Conservation (phyloP, 83 land plant genomes). For the Thuja plicata region DNA sequence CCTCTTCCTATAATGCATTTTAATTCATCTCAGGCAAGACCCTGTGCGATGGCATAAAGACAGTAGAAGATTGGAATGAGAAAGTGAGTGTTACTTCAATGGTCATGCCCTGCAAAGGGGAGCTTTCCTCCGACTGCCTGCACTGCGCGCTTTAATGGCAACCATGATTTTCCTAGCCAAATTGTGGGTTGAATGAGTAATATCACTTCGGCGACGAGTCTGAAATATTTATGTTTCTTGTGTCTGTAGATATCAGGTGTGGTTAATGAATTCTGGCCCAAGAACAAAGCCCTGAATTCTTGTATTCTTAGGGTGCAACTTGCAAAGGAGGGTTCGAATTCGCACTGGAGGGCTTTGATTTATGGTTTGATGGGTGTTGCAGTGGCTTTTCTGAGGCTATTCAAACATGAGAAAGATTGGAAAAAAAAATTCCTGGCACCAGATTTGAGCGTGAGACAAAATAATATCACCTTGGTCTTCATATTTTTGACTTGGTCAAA, state of each 20-base stretch:
- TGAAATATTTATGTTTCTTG: conserved; percentile 27
- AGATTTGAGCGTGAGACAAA: too few species aligned
- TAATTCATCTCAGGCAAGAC: background rate
- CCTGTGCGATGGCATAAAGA: background rate
- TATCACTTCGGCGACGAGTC: background rate
- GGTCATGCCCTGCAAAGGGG: background rate
- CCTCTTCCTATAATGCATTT: conserved; percentile 15
- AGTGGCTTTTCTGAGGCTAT: conserved; percentile 7
- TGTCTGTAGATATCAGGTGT: conserved; percentile 50
- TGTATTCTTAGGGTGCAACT: conserved; percentile 26
- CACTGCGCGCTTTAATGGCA: background rate
- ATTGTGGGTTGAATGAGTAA: background rate
- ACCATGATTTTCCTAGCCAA: background rate
- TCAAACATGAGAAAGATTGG: too few species aligned
- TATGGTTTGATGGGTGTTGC: conserved; percentile 14
- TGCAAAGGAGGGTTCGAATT: conserved; percentile 10
- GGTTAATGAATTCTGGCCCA: conserved; percentile 31
- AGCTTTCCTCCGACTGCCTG: conserved; percentile 23
- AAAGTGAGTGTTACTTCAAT: background rate
- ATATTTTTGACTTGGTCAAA: too few species aligned
- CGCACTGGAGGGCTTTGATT: conserved; percentile 19
- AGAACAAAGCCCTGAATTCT: background rate
- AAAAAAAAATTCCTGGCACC: too few species aligned
- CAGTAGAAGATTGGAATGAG: background rate
- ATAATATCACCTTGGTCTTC: too few species aligned